phyloP scores from a whole-genome alignment of 306 rosid species.

The Alnus glutinosa region DNA sequence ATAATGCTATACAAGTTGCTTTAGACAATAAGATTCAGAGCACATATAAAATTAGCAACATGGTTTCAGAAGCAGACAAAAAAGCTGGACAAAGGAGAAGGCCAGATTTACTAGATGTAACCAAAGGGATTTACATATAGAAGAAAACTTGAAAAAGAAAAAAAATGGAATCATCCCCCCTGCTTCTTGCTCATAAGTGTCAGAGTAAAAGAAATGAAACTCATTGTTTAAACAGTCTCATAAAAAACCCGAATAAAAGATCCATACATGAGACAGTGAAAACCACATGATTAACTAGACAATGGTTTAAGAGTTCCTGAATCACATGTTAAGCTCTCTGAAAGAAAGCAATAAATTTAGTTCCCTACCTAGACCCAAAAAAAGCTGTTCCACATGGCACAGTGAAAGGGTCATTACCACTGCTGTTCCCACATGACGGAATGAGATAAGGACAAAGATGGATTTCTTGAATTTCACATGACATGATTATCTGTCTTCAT shows the following conservation, averaged over 20 bases:
- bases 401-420: neutral
- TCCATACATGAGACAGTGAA: neutral
- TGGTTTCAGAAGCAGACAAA: neutral
- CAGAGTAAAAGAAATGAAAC: neutral
- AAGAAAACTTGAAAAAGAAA: neutral
- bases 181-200: neutral
- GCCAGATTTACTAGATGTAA: conserved; percentile 1
- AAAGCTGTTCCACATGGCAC: neutral
- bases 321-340: neutral
- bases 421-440: neutral
- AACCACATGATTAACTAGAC: neutral
- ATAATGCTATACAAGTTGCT: conserved; percentile 14
- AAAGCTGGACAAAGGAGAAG: conserved; percentile 12
- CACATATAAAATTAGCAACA: neutral
- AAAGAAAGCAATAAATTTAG: neutral
- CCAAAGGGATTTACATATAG: neutral
- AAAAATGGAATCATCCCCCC: neutral
- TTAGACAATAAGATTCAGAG: neutral
- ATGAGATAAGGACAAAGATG: neutral
- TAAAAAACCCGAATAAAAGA: neutral
- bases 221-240: neutral
- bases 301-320: neutral
- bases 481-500: neutral
- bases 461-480: neutral
- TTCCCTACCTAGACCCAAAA: neutral